Base-by-base conservation (phyloP, 169 alveolate species). In the Eimeria necatrix region DNA sequence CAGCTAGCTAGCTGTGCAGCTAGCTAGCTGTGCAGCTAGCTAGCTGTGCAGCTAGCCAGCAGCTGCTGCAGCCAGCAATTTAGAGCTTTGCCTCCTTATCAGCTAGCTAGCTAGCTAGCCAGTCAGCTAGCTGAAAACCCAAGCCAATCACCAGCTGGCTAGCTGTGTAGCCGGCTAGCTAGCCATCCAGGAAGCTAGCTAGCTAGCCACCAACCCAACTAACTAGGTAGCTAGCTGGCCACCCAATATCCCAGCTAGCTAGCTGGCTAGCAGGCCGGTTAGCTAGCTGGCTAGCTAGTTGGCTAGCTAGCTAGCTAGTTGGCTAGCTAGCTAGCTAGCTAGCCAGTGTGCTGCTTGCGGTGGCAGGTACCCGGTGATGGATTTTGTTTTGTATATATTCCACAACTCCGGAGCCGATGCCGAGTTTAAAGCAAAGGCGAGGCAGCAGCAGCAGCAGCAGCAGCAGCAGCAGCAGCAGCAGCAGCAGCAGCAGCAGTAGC, bases 331-430 rank as follows among this genome's bases (percentile, higher is more conserved):
- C 51, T 71, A 71, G 83, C 83, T 71, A 71, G 48, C 83, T 71
- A 71, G 83, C 8, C 4, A 3, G n/a, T 0, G 53, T 18, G n/a
- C 48, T 76, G 87, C 16, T 0, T 1, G 24, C 9, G 12, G 59
- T 71, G 64, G 84, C 93, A 87, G 93, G 49, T 87, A 46, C 18
- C 93, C 93, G 7, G 93, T 87, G 48, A 22, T 87, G 41, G 93
- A 87, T 26, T 87, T 71, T 51, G 70, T 70, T 60, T 52, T 87
- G 48, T 87, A 87, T 22, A 46, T 52, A 20, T 87, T 87, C 52
- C 93, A 87, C 51, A 52, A 48, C 20, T 5, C 84, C 12, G 85
- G 53, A 12, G 74, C 20, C 12, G 74, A 81, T 49, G 48, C 52
- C 20, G 74, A 81, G 51, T 81, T n/a, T 32, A 81, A 81, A 52